A percentile compares a stretch with the other conserved stretches of the same genome.
Evolutionary conservation across 306 rosid species (phyloP).

Genomic region (Medicago ruthenica): DNA sequence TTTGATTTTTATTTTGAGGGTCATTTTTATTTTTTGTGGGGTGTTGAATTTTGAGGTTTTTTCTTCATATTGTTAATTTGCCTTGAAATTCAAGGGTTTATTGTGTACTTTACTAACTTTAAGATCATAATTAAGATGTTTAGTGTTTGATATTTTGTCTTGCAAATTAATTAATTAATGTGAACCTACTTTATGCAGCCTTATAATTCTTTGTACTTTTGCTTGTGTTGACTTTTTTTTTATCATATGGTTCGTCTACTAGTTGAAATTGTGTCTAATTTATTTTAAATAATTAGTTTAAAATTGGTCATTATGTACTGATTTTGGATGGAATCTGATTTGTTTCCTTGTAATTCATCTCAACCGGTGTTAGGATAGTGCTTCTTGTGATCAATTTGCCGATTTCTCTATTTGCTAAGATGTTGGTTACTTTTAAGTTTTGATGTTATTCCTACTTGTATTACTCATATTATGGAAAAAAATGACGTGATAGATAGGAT

Average conservation of each 20-base stretch:
- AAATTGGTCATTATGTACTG: not conserved
- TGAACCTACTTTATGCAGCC: slow-evolving; percentile 15
- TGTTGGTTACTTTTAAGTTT: not conserved
- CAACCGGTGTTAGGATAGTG: not conserved
- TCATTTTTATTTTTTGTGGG: not conserved
- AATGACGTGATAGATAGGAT: not conserved
- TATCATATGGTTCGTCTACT: slow-evolving; percentile 4
- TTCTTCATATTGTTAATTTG: slow-evolving; percentile 25
- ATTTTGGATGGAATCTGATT: slow-evolving; percentile 7
- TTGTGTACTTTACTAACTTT: not conserved
- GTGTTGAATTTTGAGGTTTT: slow-evolving; percentile 20
- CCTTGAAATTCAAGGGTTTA: slow-evolving; percentile 9
- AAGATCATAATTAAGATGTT: slow-evolving; percentile 37
- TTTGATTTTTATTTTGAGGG: slow-evolving; percentile 1
- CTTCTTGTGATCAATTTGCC: slow-evolving; percentile 4
- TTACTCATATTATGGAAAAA: too few relatives aligned
- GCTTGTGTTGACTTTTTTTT: slow-evolving; percentile 37
- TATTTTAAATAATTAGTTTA: slow-evolving; percentile 10
- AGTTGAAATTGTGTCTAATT: not conserved
- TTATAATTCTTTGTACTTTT: slow-evolving; percentile 19
- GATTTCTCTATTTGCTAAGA: slow-evolving; percentile 24
- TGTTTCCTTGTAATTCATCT: not conserved
- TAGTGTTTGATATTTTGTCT: slow-evolving; percentile 15
- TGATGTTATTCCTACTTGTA: not conserved
- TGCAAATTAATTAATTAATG: too few relatives aligned